Base-by-base conservation (phyloP, 257 asterid species). In the Fraxinus pennsylvanica region DNA sequence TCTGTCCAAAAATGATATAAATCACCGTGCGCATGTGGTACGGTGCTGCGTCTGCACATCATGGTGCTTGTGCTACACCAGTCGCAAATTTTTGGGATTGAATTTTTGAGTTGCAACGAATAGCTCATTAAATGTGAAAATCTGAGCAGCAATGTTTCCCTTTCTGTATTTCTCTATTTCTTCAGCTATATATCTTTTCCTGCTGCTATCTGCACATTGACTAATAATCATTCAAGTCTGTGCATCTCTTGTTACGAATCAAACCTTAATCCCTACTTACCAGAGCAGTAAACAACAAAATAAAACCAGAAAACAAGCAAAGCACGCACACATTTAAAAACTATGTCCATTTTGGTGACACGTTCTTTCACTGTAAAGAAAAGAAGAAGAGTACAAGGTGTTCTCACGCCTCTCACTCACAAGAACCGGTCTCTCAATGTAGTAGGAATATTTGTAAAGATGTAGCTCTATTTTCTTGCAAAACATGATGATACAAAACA, bases 151-250 rank as follows among this genome's bases (percentile, higher is more conserved):
- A 45, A 88, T 83, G 41, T 87, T 88, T 29, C 91, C 89, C 74
- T 89, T 88, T 29, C 92, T 91, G 9, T 85, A 78, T 66, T 89
- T 88, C 67, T 75, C 89, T 75, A 90, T 84, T 80, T 90, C 96
- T 79, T 79, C 82, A 12, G 83, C 77, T 88, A 90, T 88, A 17
- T 89, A 89, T 76, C 84, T 88, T 78, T 75, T 84, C 76, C 80
- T 85, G 86, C 89, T 82, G 77, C 85, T 81, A 79, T 90, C 94
- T 92, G 93, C 82, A 78, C 47, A 68, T 82, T 63, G 21, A 73
- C 5, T 65, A 65, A 21, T 19, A 3, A 59, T 6, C 63, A 52
- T 52, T 52, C 63, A 19, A 17, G 63, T 19, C 21, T 15, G 25
- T 19, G 22, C 9, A 52, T 52, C 63, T 57, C 29, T 57, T 15